phyloP scores from a whole-genome alignment of 2,329 filamentous ascomycete genomes.

The Fusarium beomiforme region DNA sequence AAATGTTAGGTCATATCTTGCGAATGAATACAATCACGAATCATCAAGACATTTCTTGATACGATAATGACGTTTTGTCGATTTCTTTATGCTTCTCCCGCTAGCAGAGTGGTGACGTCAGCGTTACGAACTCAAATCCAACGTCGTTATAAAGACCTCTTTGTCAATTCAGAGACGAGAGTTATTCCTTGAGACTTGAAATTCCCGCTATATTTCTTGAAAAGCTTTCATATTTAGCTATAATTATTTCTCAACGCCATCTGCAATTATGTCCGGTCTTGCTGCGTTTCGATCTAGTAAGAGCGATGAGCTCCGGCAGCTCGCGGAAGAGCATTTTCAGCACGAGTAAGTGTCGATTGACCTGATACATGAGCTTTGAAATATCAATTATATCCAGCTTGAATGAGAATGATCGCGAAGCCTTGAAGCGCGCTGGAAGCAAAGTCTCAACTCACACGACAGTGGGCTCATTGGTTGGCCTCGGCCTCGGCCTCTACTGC shows the following conservation, averaged over 20 bases:
- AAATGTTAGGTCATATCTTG: no score
- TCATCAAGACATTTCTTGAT: not conserved
- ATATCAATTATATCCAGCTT: not conserved
- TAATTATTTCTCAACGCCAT: not conserved
- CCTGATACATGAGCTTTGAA: not conserved
- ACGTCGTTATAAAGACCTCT: not conserved
- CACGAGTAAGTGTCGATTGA: not conserved
- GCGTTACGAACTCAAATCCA: not conserved
- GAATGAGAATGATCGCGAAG: not conserved
- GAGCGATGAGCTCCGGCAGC: not conserved
- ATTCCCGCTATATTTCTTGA: not conserved
- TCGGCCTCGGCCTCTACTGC: not conserved
- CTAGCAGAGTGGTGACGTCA: not conserved
- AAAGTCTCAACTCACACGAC: not conserved
- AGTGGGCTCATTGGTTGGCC: not conserved
- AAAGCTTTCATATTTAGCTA: not conserved
- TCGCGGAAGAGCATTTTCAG: not conserved
- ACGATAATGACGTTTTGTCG: not conserved
- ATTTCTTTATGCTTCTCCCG: not conserved
- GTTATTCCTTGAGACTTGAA: not conserved
- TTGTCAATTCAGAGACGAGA: no score
- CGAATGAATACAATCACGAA: not conserved
- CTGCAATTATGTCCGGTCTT: not conserved
- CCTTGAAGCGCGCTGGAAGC: not conserved
- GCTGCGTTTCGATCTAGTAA: not conserved